These are phyloP conservation scores for Funneliformis geosporum DNA, from an alignment of 192 early-diverging fungal genomes.

Conservation along the genomic window DNA sequence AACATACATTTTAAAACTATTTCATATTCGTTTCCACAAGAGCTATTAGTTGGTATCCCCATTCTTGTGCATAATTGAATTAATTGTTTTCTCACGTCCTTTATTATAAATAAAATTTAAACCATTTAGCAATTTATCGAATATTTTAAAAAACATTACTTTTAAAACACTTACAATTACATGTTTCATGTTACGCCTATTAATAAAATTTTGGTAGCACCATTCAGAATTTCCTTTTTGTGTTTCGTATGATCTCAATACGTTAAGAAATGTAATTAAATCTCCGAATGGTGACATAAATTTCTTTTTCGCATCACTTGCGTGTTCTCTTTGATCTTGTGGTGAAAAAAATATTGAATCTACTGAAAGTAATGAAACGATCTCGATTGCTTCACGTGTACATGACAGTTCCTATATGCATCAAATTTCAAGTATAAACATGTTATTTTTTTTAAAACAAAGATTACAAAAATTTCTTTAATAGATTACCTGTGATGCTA, in stretches of 20 bases:
- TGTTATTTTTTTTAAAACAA: not conserved
- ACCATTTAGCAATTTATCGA: not conserved
- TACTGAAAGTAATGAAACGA: constrained; percentile 90
- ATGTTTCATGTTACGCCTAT: constrained; percentile 80
- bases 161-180: constrained; percentile 54
- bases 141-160: not conserved
- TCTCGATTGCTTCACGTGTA: constrained; percentile 84
- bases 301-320: constrained; percentile 72
- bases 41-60: constrained; percentile 60
- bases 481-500: constrained; percentile 67
- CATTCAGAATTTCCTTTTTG: constrained; percentile 81
- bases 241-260: constrained; percentile 72
- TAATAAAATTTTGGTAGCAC: constrained; percentile 94
- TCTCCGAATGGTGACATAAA: constrained; percentile 90
- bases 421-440: not conserved
- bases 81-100: constrained; percentile 89
- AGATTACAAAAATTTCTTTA: not conserved
- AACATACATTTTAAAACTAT: constrained; percentile 82
- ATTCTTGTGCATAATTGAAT: constrained; percentile 72
- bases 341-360: constrained; percentile 90
- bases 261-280: constrained; percentile 89
- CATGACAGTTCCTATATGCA: constrained; percentile 59
- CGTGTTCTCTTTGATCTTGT: constrained; percentile 85
- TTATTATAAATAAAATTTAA: constrained; percentile 1
- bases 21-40: constrained; percentile 76